phyloP scores from a whole-genome alignment of 768 basidiomycete genomes.

The Trametes sanguinea region DNA sequence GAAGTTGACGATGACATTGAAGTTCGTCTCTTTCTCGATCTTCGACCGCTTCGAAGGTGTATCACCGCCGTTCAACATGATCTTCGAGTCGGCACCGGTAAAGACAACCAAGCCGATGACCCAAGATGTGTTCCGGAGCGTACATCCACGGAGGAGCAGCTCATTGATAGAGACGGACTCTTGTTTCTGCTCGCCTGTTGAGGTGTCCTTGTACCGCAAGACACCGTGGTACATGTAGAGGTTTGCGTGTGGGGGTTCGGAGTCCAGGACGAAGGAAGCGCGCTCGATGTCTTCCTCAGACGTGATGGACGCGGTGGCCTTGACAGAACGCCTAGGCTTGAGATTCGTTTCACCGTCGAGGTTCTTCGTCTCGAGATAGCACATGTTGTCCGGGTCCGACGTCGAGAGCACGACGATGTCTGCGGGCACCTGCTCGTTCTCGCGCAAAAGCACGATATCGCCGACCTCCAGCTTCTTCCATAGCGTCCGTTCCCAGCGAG shows the following conservation, averaged over 20 bases:
- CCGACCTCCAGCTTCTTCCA: conserved; percentile 99
- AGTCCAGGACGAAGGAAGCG: conserved; percentile 85
- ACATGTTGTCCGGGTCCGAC: conserved; percentile 87
- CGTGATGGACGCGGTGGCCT: conserved; percentile 70
- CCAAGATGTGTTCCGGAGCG: conserved; percentile 89
- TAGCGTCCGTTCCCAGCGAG: conserved; percentile 91
- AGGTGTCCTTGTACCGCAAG: conserved; percentile 66
- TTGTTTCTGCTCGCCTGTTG: conserved; percentile 52
- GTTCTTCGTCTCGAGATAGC: conserved; percentile 98
- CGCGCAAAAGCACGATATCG: conserved; percentile 87
- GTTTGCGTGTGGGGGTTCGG: conserved; percentile 92
- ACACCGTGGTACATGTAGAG: conserved; percentile 90
- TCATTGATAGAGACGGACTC: conserved; percentile 89
- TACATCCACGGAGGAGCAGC: conserved; percentile 87
- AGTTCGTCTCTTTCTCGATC: conserved; percentile 98
- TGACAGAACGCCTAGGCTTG: conserved; percentile 79
- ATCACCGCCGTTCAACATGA: conserved; percentile 88
- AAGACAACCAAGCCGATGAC: conserved; percentile 92
- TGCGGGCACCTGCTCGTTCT: conserved; percentile 96
- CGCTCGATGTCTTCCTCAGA: conserved; percentile 92
- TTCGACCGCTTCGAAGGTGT: conserved; percentile 97
- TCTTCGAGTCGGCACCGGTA: conserved; percentile 91
- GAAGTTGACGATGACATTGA: conserved; percentile 97
- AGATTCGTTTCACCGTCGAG: conserved; percentile 97
- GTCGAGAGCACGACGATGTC: conserved; percentile 93